Evolutionary conservation across 306 rosid genomes (phyloP).

Genomic region (Ormosia emarginata): DNA sequence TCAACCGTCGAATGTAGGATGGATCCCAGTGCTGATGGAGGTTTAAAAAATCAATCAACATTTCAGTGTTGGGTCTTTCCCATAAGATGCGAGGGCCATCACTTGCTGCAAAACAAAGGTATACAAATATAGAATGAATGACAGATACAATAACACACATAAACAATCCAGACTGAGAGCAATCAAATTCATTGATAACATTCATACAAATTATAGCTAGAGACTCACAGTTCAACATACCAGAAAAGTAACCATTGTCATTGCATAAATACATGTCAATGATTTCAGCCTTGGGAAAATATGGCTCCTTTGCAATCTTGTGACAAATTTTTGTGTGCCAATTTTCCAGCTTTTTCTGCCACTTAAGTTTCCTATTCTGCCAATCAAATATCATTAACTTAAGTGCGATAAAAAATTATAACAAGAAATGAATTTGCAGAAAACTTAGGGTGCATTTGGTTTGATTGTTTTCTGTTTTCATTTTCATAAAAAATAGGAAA

Average conservation of each 20-base stretch:
- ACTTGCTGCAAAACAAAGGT: slow-evolving; percentile 38
- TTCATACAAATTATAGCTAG: neutral
- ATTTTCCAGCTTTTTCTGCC: slow-evolving; percentile 48
- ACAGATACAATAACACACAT: neutral
- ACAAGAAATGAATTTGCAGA: neutral
- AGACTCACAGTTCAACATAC: slow-evolving; percentile 32
- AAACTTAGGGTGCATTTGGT: too few species aligned
- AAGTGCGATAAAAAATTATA: neutral
- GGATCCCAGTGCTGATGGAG: slow-evolving; percentile 82
- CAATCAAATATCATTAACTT: slow-evolving; percentile 17
- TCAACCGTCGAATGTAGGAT: slow-evolving; percentile 53
- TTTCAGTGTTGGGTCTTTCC: slow-evolving; percentile 60
- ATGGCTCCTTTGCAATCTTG: slow-evolving; percentile 65
- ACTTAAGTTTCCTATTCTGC: slow-evolving; percentile 67
- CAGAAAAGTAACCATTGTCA: slow-evolving; percentile 55
- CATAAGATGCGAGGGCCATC: slow-evolving; percentile 53
- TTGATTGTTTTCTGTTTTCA: too few species aligned
- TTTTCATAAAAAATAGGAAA: too few species aligned
- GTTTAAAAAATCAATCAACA: slow-evolving; percentile 61
- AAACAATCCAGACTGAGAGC: neutral
- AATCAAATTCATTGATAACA: neutral
- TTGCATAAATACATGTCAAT: slow-evolving; percentile 65
- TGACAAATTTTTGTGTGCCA: slow-evolving; percentile 60
- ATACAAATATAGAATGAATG: neutral
- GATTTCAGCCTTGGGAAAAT: slow-evolving; percentile 67